Evolutionary conservation across 805 yeast genomes (phyloP), one percentile per base, ranked within the genome.

Genomic region (Yamadazyma kitorensis): DNA sequence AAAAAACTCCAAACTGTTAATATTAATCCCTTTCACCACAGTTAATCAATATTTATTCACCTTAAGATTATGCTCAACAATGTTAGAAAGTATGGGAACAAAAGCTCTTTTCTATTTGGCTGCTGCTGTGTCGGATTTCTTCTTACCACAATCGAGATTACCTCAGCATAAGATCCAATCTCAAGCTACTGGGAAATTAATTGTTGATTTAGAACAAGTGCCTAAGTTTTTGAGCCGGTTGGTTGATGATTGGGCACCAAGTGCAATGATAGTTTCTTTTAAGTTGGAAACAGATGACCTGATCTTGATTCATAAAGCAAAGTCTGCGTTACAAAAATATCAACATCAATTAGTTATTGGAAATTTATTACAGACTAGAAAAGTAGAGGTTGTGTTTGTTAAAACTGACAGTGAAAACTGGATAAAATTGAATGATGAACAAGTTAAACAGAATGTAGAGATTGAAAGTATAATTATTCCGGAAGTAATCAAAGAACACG

Each of bases 81-180:
- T 71, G 27, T 57, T 91, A 51, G 73, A 79, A 34, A 60, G 62
- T 3, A 55, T 75, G 24, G 83, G 79, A 3, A 57, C 71, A 4
- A 65, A 64, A 35, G 86, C 88, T 0, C 55, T 93, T 25, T 86
- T 91, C 54, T 93, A 82, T 54, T 68, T 93, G 34, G 98, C 98
- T 0, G 98, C 98, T 6, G 98, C 98, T 0, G 99, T 93, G 0
- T 86, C 96, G 6, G 99, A 93, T 56, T 93, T 93, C 60, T 93
- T 89, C 62, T 70, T 93, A 26, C 98, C 98, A 2, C 76, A 75
- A 27, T 80, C 89, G 1, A 72, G 86, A 44, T 68, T 88, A 49
- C 95, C 97, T 2, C 88, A 87, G 49, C 99, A 93, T 62, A 93
- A 93, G 61, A 93, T 93, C 42, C 98, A 93, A 59, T 82, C 94